Evolutionary conservation across 2,329 filamentous ascomycete genomes (phyloP), one percentile per base, ranked within the genome.

Genomic region (Pleurostoma richardsiae): DNA sequence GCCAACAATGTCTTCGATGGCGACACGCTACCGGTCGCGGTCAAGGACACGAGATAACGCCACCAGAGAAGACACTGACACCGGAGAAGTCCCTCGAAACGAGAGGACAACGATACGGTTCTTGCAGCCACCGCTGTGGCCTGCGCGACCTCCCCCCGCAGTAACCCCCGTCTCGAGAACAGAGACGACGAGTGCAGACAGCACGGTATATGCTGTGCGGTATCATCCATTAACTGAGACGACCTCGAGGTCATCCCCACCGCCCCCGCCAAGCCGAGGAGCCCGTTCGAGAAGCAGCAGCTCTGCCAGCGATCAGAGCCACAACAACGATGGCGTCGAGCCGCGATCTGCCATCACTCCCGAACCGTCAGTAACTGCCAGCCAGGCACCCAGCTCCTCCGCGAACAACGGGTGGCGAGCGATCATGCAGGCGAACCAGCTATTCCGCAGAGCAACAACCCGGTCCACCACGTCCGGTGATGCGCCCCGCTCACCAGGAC

Each of bases 111-210:
- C 46, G 30, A 45, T 50, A 49, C 51, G 55, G 30, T 68, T 74
- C 45, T 49, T 76, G 10, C 74, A 75, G 33, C 76, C 76, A 10
- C 73, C 73, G 0, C 56, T 76, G 8, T 77, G 77, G 82, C 72
- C 80, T 48, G 61, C 77, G 51, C 66, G 79, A n/a, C 79, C 80
- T 39, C 65, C 72, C 5, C 72, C 76, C 33, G 72, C 73, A 30
- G 70, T 71, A 3, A 83, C 80, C 0, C 80, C 80, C 0, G 61
- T 82, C 40, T 84, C 80, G 56, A 71, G 80, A 51, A 79, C 80
- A 19, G 80, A 85, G 49, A 83, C 81, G 2, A 73, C 78, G 19
- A 84, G 80, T 55, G 80, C 79, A 1, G 80, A 79, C 40, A 84
- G 80, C 59, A 85, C 81, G 1, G 75, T 80, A 3, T 85, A 85